Conservation (phyloP, 768 basidiomycete genomes). For the Candolleomyces aberdarensis region DNA sequence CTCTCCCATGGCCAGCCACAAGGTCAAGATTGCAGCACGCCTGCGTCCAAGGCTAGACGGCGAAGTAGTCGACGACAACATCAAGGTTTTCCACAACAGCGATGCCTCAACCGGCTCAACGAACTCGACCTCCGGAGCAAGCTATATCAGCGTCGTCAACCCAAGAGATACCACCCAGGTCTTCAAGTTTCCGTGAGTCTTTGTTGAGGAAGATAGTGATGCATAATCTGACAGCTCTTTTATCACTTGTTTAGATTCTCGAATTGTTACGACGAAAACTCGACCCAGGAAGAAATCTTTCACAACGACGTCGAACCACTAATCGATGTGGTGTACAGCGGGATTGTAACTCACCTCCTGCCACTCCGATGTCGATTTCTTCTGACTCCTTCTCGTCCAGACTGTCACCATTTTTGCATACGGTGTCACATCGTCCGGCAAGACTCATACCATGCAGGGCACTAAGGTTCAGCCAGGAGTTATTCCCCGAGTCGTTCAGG, state of each 20-base stretch:
- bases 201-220: neutral
- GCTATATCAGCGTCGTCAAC: conserved; percentile 63
- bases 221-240: neutral
- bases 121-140: conserved; percentile 26
- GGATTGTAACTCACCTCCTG: conserved; percentile 51
- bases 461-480: conserved; percentile 71
- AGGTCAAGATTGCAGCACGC: conserved; percentile 70
- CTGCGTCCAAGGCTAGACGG: conserved; percentile 61
- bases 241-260: conserved; percentile 49
- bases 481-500: conserved; percentile 79
- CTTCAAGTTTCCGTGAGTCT: conserved; percentile 76
- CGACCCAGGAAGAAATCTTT: conserved; percentile 78
- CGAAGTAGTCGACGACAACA: conserved; percentile 60
- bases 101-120: conserved; percentile 28
- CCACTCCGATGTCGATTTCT: neutral
- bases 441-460: conserved; percentile 94
- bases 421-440: conserved; percentile 88
- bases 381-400: conserved; percentile 31
- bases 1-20: conserved; percentile 31
- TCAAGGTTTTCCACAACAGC: conserved; percentile 47
- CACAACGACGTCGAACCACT: conserved; percentile 71
- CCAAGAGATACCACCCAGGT: conserved; percentile 65
- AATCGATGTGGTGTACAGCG: conserved; percentile 73
- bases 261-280: conserved; percentile 68
- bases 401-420: conserved; percentile 89